Percentiles rank a stretch among this genome's conserved stretches.
These are phyloP conservation scores for Diaporthe longicolla DNA, from an alignment of 2,329 filamentous ascomycete species.

Conservation along the genomic window DNA sequence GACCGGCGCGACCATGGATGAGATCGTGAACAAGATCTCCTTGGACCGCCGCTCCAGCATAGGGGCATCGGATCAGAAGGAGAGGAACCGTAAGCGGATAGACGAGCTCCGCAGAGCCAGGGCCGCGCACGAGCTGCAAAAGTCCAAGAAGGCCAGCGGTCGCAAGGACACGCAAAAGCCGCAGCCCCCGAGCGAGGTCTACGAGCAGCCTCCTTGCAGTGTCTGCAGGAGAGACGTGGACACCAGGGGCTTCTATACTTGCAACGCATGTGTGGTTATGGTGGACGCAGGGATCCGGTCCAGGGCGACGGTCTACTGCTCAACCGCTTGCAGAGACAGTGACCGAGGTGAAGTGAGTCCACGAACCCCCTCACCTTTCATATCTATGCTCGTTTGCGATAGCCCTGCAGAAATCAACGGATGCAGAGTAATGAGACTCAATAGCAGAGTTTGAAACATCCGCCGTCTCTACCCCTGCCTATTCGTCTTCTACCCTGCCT, in stretches of 20 bases:
- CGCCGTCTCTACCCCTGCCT: neutral
- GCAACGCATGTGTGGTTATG: slow-evolving; percentile 49
- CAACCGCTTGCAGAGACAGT: slow-evolving; percentile 45
- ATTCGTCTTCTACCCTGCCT: neutral
- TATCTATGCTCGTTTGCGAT: neutral
- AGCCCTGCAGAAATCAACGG: neutral
- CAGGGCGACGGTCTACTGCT: slow-evolving; percentile 49
- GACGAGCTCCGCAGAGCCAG: slow-evolving; percentile 47
- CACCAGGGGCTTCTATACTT: slow-evolving; percentile 46
- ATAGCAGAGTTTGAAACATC: neutral
- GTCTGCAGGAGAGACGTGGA: slow-evolving; percentile 45
- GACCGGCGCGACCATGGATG: slow-evolving; percentile 46
- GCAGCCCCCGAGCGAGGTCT: slow-evolving; percentile 45
- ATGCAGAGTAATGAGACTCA: neutral
- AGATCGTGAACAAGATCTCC: slow-evolving; percentile 47
- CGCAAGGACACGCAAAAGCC: slow-evolving; percentile 37
- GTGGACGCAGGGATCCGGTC: slow-evolving; percentile 42
- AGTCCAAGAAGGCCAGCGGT: slow-evolving; percentile 45
- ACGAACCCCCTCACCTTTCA: neutral
- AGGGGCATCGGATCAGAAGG: slow-evolving; percentile 46
- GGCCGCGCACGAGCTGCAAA: slow-evolving; percentile 48
- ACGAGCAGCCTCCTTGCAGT: slow-evolving; percentile 48
- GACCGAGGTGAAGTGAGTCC: slow-evolving; percentile 43
- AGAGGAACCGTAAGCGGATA: slow-evolving; percentile 50
- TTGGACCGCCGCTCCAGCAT: slow-evolving; percentile 46